Conservation (phyloP, 805 yeast genomes). For the Pichia phayaonensis region DNA sequence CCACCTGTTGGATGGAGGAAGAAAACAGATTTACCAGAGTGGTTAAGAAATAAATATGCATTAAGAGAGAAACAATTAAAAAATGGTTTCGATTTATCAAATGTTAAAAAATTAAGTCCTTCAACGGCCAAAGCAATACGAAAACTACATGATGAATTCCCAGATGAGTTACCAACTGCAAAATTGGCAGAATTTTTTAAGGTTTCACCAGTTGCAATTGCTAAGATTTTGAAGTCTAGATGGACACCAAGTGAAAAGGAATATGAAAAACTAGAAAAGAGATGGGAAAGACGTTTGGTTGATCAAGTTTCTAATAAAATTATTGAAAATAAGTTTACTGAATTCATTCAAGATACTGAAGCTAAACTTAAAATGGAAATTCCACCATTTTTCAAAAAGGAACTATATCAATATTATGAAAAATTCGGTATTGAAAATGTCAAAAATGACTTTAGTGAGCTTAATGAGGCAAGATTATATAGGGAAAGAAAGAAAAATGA, state of each 20-base stretch:
- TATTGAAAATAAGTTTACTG: slow-evolving; percentile 19
- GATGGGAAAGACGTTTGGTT: slow-evolving; percentile 49
- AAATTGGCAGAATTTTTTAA: slow-evolving; percentile 58
- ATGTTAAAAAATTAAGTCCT: slow-evolving; percentile 57
- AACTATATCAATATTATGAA: slow-evolving; percentile 18
- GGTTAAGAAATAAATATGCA: slow-evolving; percentile 66
- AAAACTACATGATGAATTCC: slow-evolving; percentile 45
- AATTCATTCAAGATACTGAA: slow-evolving; percentile 26
- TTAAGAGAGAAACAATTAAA: slow-evolving; percentile 52
- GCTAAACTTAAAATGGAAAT: slow-evolving; percentile 22
- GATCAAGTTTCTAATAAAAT: slow-evolving; percentile 20
- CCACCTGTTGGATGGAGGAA: slow-evolving; percentile 43
- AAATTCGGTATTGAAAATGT: slow-evolving; percentile 20
- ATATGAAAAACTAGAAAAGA: slow-evolving; percentile 33
- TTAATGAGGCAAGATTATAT: slow-evolving; percentile 19
- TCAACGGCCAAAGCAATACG: slow-evolving; percentile 62
- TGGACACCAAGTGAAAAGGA: slow-evolving; percentile 67
- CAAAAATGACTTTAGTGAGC: slow-evolving; percentile 16
- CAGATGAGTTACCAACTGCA: slow-evolving; percentile 47
- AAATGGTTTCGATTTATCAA: slow-evolving; percentile 47
- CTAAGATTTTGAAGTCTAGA: slow-evolving; percentile 68
- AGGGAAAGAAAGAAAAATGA: slow-evolving; percentile 13
- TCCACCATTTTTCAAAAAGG: slow-evolving; percentile 24
- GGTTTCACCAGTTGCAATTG: slow-evolving; percentile 73
- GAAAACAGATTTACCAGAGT: slow-evolving; percentile 41